Evolutionary conservation across 163 green algal species (phyloP).

Genomic region (Trebouxia gelatinosa): DNA sequence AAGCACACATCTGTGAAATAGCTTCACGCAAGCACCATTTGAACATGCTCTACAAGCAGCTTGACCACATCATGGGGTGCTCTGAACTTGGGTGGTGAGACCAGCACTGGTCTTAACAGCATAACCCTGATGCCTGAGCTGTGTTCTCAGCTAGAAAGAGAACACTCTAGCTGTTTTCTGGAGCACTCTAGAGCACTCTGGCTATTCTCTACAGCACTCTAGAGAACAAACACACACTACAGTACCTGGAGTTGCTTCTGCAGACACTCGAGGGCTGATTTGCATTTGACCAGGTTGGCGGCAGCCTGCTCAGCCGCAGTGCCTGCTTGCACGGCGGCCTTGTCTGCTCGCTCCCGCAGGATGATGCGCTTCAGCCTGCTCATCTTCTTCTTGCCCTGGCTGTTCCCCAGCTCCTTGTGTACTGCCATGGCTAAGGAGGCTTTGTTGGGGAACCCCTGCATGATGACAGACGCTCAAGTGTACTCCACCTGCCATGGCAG

Average conservation of each 20-base stretch:
- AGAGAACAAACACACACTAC: no score
- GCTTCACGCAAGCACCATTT: no score
- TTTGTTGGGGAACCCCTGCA: conserved; percentile 36
- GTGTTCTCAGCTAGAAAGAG: no score
- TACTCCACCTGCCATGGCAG: neutral
- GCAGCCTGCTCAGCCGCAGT: conserved; percentile 27
- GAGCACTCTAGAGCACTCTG: no score
- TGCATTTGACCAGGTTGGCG: conserved; percentile 21
- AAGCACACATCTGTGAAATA: no score
- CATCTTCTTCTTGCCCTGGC: conserved; percentile 35
- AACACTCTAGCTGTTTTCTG: no score
- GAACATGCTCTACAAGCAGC: no score
- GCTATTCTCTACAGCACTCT: no score
- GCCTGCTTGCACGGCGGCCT: conserved; percentile 16
- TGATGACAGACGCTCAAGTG: neutral
- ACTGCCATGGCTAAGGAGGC: conserved; percentile 29
- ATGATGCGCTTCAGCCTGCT: conserved; percentile 46
- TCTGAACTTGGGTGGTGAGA: no score
- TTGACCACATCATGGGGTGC: no score
- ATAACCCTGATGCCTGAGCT: no score
- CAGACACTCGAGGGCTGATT: neutral
- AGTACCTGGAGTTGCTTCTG: conserved; percentile 28
- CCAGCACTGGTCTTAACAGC: no score
- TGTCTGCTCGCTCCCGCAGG: conserved; percentile 43
- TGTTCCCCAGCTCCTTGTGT: conserved; percentile 20